Conservation (phyloP, 495 filamentous ascomycete species). For the Penicillium turbatum region DNA sequence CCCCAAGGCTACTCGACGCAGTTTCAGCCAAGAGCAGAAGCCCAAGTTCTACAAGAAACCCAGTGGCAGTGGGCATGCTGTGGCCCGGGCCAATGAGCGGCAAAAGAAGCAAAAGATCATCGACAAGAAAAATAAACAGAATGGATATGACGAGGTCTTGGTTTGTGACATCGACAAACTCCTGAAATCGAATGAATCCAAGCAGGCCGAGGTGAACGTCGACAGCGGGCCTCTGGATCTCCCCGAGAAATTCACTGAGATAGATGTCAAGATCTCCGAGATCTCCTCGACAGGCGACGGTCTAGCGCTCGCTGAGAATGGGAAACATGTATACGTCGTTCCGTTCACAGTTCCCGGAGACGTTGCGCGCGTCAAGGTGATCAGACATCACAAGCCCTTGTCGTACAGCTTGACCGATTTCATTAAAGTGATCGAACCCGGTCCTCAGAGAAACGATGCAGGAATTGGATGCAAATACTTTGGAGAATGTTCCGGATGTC, state of each 20-base stretch:
- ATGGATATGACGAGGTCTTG: constrained; percentile 65
- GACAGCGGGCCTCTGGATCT: constrained; percentile 34
- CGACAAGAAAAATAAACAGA: constrained; percentile 38
- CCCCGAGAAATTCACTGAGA: constrained; percentile 66
- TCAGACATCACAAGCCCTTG: constrained; percentile 56
- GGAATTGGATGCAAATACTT: constrained; percentile 83
- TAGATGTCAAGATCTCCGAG: constrained; percentile 70
- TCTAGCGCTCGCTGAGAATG: constrained; percentile 61
- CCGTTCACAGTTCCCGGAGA: constrained; percentile 89
- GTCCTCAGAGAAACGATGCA: constrained; percentile 70
- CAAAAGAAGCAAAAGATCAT: constrained; percentile 48
- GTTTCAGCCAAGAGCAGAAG: constrained; percentile 42
- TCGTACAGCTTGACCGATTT: constrained; percentile 75
- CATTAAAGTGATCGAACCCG: constrained; percentile 67
- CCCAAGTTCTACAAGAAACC: constrained; percentile 14
- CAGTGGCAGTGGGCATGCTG: constrained; percentile 11
- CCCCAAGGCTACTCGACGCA: neutral
- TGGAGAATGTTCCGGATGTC: constrained; percentile 80
- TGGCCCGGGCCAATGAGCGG: neutral
- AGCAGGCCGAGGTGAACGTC: constrained; percentile 23
- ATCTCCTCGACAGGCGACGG: constrained; percentile 91
- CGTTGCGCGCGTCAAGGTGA: constrained; percentile 70
- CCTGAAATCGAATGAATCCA: constrained; percentile 47
- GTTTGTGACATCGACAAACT: constrained; percentile 63
- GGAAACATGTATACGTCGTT: constrained; percentile 76